Base-by-base conservation (phyloP, 177 flowering plant genomes). In the Vitis hybrid region DNA sequence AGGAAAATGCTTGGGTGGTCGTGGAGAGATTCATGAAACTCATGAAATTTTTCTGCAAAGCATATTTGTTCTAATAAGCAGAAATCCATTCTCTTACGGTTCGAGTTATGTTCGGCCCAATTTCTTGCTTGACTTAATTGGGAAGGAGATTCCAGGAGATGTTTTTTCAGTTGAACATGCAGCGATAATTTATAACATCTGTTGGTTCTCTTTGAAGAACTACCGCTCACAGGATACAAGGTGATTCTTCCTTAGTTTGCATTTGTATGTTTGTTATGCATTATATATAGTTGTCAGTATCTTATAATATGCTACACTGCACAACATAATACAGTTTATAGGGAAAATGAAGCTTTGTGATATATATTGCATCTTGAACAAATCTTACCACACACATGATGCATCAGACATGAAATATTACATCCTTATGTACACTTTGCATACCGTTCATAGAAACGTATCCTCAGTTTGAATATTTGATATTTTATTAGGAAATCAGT, bases 91-190 rank as follows among this genome's bases (percentile, higher is more conserved):
- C 64, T 48, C 53, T 69, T 63, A 64, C 22, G 62, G 66, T 55
- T 50, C 63, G 45, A 68, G 77, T 55, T 65, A 77, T 64, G 39
- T 22, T 64, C 70, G 74, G 11, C 66, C 50, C 15, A 18, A 69
- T 45, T 51, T 56, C 19, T 76, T 81, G 70, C 81, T 89, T 72
- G 87, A 86, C 62, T 70, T 77, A 39, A 72, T 88, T 75, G 88
- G 82, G 51, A 80, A 83, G 75, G 84, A 86, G 68, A 72, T 76
- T 9, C 62, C 78, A 14, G 82, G 81, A 62, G 90, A 88, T 72
- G 55, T 78, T 3, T 85, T 93, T 62, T 79, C 82, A 39, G 49
- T 84, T 74, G 97, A 93, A 64, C 89, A 88, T 75, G 98, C 99
- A 69, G 58, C 74, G n/a, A n/a, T 90, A 33, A 77, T 96, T 50